Conservation (phyloP, 768 basidiomycete species). For the Suillus variegatus region DNA sequence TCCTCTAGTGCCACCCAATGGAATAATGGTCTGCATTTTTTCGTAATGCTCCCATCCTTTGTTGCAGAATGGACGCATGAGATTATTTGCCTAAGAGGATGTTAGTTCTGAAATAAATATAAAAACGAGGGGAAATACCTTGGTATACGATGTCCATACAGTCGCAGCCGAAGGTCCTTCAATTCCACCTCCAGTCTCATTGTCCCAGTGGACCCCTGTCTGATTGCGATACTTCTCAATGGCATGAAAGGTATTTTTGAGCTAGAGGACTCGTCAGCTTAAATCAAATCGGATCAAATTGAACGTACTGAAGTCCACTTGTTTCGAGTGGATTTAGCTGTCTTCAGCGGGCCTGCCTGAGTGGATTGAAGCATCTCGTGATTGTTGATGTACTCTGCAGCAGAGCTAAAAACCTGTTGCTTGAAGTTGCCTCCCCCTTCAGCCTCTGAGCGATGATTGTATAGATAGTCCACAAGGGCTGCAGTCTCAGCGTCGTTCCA, state of each 20-base stretch:
- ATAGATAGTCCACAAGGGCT: slow-evolving; percentile 6
- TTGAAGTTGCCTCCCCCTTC: slow-evolving; percentile 4
- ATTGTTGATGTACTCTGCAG: neutral
- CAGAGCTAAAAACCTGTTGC: neutral
- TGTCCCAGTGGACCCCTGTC: slow-evolving; percentile 3
- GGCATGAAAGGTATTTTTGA: neutral
- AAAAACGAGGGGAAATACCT: neutral
- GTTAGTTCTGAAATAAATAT: neutral
- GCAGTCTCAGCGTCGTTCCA: neutral
- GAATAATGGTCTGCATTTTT: neutral
- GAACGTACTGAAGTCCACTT: neutral
- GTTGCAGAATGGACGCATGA: neutral
- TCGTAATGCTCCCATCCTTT: slow-evolving; percentile 2
- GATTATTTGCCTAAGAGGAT: neutral
- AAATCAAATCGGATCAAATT: neutral
- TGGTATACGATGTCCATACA: neutral
- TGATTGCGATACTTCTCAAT: neutral
- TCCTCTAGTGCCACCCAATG: neutral
- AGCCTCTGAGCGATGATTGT: slow-evolving; percentile 1
- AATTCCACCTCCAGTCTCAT: neutral
- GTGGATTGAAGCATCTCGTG: no score
- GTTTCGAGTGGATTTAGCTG: neutral
- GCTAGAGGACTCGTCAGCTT: no score
- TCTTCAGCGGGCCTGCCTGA: neutral
- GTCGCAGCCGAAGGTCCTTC: neutral